Base-by-base conservation (phyloP, 805 yeast species). In the Saccharomycopsis sp. region DNA sequence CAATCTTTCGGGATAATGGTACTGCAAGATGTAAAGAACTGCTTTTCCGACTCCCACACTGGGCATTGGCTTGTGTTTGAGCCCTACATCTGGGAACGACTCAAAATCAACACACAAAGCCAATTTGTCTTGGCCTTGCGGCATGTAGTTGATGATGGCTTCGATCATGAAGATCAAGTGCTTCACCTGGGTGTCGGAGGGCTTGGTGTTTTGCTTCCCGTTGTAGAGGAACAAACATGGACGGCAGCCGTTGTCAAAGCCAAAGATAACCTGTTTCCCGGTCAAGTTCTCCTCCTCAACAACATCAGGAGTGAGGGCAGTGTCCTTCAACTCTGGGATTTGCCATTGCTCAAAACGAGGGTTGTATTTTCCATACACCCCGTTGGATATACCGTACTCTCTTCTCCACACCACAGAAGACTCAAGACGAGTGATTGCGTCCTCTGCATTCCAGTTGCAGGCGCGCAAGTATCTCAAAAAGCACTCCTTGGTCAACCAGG, bases 101-200 rank as follows among this genome's bases (percentile, higher is more conserved):
- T 80, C 79, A 67, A 81, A 81, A 66, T 81, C 85, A 46, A 80
- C 80, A 57, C 81, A 69, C 20, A 81, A 72, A 5, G 84, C 81
- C 34, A 81, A 67, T 2, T 80, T 74, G 55, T 81, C 84, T 53
- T 79, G 83, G 40, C 84, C 85, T 51, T 81, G 81, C 2, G 85
- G 85, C 78, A 79, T 78, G 66, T 73, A 72, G 50, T 77, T 74
- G 3, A 78, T 79, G 8, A 80, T 79, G 34, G 75, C 64, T 63
- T 81, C 85, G 65, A 80, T 71, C 84, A 81, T 80, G 66, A 74
- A 80, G 16, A 81, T 81, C 64, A 81, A 69, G 60, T 78, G 83
- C 62, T 80, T 82, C 1, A 81, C 83, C 62, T 81, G 85, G 59
- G 75, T 73, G 34, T 76, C 71, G 1, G 80, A 72, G 0, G 83